phyloP scores from a whole-genome alignment of 495 filamentous ascomycete species.

The Hypoxylon subgilvum region DNA sequence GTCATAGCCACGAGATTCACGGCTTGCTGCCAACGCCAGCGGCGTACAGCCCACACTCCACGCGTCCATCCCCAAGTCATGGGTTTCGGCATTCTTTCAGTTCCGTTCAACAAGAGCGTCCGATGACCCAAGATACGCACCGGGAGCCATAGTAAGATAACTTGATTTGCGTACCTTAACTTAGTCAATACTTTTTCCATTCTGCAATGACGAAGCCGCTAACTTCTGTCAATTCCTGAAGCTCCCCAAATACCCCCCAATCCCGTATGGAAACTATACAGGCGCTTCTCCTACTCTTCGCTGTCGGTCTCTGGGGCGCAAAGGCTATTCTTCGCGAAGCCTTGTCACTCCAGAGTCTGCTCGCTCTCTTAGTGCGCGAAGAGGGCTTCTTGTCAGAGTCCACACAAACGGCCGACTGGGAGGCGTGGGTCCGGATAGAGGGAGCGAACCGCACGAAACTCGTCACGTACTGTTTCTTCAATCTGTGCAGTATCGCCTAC shows the following conservation, averaged over 20 bases:
- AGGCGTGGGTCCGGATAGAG: constrained; percentile 64
- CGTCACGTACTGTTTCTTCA: constrained; percentile 65
- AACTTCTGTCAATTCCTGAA: constrained; percentile 24
- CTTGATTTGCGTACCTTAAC: not conserved
- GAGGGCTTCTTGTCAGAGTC: constrained; percentile 55
- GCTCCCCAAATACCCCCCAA: constrained; percentile 58
- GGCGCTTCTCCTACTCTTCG: constrained; percentile 61
- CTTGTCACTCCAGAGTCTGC: constrained; percentile 57
- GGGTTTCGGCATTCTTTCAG: constrained; percentile 58
- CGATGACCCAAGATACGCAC: constrained; percentile 59
- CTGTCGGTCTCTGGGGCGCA: constrained; percentile 63
- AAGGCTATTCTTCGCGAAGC: constrained; percentile 64
- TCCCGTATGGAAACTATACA: constrained; percentile 63
- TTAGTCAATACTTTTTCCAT: not conserved
- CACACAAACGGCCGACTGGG: constrained; percentile 56
- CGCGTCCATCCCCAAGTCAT: constrained; percentile 57
- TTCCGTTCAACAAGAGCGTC: constrained; percentile 56
- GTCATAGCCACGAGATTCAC: constrained; percentile 58
- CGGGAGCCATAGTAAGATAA: constrained; percentile 56
- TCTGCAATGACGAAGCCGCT: constrained; percentile 16
- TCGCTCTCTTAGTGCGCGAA: constrained; percentile 61
- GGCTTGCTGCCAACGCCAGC: constrained; percentile 55
- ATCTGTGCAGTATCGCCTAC: constrained; percentile 64
- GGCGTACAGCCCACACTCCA: constrained; percentile 59
- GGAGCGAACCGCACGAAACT: constrained; percentile 61